Conservation (phyloP, 139 green algal species). For the Diplosphaera chodatii region DNA sequence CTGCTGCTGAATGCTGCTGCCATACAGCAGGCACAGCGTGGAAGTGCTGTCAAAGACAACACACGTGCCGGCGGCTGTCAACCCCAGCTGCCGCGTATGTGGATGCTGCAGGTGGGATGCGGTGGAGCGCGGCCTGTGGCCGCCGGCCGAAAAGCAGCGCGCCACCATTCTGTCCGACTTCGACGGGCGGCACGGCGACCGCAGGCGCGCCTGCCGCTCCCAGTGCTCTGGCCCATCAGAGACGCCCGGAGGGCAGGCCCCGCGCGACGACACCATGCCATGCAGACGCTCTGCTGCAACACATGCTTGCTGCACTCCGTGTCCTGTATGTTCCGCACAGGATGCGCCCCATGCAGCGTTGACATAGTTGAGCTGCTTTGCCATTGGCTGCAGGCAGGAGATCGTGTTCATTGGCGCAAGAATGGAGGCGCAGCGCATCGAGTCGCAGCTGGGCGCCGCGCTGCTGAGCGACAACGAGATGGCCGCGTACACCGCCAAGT, state of each 20-base stretch:
- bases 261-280: no score
- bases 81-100: no score
- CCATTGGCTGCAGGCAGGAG: constrained; percentile 52
- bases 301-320: no score
- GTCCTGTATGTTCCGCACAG: no score
- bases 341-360: no score
- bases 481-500: constrained; percentile 53
- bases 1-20: no score
- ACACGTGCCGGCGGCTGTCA: no score
- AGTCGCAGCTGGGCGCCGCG: constrained; percentile 66
- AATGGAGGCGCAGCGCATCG: constrained; percentile 80
- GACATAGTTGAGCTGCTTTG: no score
- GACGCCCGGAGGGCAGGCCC: no score
- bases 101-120: constrained; percentile 51
- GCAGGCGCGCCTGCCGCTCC: constrained; percentile 23
- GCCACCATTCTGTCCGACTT: constrained; percentile 68
- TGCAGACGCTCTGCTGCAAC: no score
- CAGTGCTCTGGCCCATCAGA: neutral
- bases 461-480: constrained; percentile 77
- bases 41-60: no score
- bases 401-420: constrained; percentile 88
- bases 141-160: constrained; percentile 44
- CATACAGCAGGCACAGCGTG: no score
- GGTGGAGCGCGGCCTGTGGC: constrained; percentile 78
- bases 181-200: constrained; percentile 58